Evolutionary conservation across 352 stramenopile genomes (phyloP), one percentile per base, ranked within the genome.

Genomic region (Phytopythium helicoides): DNA sequence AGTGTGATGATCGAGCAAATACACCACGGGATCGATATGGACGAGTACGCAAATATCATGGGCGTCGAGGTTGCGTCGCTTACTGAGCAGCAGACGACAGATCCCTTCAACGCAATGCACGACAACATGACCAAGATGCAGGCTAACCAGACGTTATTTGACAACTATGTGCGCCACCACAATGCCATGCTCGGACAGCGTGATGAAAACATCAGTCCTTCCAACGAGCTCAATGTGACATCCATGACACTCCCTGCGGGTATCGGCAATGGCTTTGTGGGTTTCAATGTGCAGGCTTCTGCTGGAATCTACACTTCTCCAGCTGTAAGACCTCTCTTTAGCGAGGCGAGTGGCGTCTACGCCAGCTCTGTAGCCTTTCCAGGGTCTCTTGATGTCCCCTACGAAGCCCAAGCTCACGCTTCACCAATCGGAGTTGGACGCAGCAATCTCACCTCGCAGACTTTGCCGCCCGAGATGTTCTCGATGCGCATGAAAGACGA

Each of bases 21-120:
- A 18, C 64, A 71, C 26, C 71, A 73, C 21, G 63, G 47, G 33
- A 57, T 67, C 22, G 81, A 74, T 5, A 85, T 94, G 49, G 83
- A 94, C 49, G 83, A 88, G 47, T 94, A 94, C 54, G 83, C 83
- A 4, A 71, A 68, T n/a, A 66, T 92, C 12, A 94, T 94, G 79
- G 83, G 83, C 26, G 86, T 94, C 47, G 92, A 90, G 46, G 72
- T 94, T 34, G 83, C 91, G 52, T 76, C 64, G 34, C 70, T 67
- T 5, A 59, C 56, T 15, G 67, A 71, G 31, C 76, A 82, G 46
- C 73, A 65, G 49, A 71, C 80, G 23, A 47, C 47, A 8, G 21
- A 62, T 60, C 37, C 64, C 54, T 33, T 48, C 41, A 48, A 22
- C 41, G 23, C 22, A 10, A 26, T 23, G 15, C 41, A 35, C 15